A percentile compares a stretch with the other conserved stretches of the same genome.
These are phyloP conservation scores for Plasmodium sp. DNA, from an alignment of 169 alveolate genomes.

Conservation along the genomic window DNA sequence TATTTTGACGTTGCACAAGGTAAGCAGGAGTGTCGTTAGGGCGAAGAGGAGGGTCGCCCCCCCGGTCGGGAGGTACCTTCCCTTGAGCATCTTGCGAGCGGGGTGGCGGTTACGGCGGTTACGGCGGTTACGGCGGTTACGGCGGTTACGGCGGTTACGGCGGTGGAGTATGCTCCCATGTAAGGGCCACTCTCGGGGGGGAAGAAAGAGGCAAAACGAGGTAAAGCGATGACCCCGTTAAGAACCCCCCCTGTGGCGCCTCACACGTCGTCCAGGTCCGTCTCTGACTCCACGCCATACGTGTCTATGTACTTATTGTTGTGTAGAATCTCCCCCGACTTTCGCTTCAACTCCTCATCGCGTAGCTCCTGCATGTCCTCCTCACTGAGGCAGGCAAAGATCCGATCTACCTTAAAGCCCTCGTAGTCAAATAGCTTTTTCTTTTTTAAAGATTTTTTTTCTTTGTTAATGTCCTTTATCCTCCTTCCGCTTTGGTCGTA, in stretches of 20 bases:
- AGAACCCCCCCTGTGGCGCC: background rate
- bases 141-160: no score
- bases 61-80: background rate
- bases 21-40: background rate
- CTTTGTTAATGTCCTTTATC: slow-evolving; percentile 62
- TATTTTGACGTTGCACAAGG: background rate
- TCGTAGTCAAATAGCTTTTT: slow-evolving; percentile 67
- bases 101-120: background rate
- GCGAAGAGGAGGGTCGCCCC: background rate
- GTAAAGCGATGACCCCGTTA: no score
- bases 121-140: no score
- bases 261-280: slow-evolving; percentile 21
- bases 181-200: no score
- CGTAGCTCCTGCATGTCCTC: slow-evolving; percentile 69
- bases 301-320: slow-evolving; percentile 69
- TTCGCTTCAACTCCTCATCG: slow-evolving; percentile 52
- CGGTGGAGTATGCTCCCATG: background rate
- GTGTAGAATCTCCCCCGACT: slow-evolving; percentile 58
- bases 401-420: slow-evolving; percentile 56
- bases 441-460: slow-evolving; percentile 54
- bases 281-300: slow-evolving; percentile 58
- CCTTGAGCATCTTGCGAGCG: background rate
- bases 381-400: slow-evolving; percentile 29
- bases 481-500: slow-evolving; percentile 63
- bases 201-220: no score